Conservation (phyloP, 1,284 basidiomycete genomes). For the Boletus smithii region DNA sequence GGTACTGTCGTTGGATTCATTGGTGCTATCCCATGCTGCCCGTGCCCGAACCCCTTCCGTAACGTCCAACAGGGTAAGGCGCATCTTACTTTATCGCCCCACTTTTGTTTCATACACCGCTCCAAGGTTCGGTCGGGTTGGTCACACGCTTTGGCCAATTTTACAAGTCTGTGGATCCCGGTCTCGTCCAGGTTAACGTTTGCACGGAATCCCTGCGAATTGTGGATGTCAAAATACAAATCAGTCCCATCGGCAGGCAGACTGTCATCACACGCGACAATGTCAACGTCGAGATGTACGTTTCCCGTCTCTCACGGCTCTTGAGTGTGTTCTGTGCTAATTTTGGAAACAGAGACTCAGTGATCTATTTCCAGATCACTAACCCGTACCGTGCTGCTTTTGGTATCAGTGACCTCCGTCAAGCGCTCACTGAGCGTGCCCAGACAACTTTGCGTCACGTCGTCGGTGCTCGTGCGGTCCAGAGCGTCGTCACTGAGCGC, state of each 20-base stretch:
- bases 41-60: constrained; percentile 74
- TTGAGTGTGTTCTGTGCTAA: constrained; percentile 14
- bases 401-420: constrained; percentile 85
- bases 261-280: constrained; percentile 87
- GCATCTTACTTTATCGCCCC: constrained; percentile 3
- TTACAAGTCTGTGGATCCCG: constrained; percentile 93
- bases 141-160: constrained; percentile 92
- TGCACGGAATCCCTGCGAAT: constrained; percentile 82
- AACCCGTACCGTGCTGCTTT: constrained; percentile 90
- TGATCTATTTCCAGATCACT: constrained; percentile 87
- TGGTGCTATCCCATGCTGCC: constrained; percentile 88
- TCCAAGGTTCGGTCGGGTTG: constrained; percentile 79
- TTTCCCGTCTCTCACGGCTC: constrained; percentile 3
- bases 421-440: constrained; percentile 88
- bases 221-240: constrained; percentile 94
- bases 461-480: constrained; percentile 84
- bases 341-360: constrained; percentile 62
- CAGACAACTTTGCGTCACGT: constrained; percentile 96
- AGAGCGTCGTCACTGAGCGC: constrained; percentile 86
- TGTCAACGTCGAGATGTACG: constrained; percentile 81
- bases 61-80: constrained; percentile 72
- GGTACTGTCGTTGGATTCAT: constrained; percentile 57
- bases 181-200: constrained; percentile 88
- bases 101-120: constrained; percentile 8
- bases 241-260: constrained; percentile 83